Evolutionary conservation across 1,284 basidiomycete genomes (phyloP), one percentile per base, ranked within the genome.

Genomic region (Ustilago tritici): DNA sequence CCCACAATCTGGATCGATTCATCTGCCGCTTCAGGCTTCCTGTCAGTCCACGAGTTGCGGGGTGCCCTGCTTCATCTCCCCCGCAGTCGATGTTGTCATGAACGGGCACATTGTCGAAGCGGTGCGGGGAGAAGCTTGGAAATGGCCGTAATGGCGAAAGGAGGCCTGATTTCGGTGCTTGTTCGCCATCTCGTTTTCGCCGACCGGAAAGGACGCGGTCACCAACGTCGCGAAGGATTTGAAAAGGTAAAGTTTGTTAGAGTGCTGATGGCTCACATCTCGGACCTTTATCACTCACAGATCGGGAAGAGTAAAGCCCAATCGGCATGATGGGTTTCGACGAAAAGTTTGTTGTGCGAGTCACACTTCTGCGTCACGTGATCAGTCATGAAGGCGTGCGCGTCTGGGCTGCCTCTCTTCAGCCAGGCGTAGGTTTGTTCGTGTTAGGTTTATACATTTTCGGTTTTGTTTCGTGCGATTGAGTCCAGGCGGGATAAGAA

Each of bases 161-260:
- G 34, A 28, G 31, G 35, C 12, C 28, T 5, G 8, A 41, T 65
- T 28, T 28, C 68, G 68, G 68, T 17, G 41, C 34, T 70, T 54
- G 55, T 4, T 6, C 4, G 19, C 10, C 17, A 7, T 11, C 14
- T 28, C 47, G 31, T 14, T 57, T 31, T 57, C 55, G 59, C 68
- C 68, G 68, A 70, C 40, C 68, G 68, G 68, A 17, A 2, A 34
- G 9, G 34, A 17, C 55, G 49, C 68, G 68, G 68, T 55, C 15
- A 53, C 54, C 47, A 31, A 54, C 43, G 2, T 40, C 14, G 11
- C 14, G 1, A 36, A 23, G 55, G 4, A 38, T 55, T 36, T 55
- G 17, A 9, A 28, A 28, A 28, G 23, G 23, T 3, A 28, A 28
- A 28, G 23, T 3, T 28, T 28, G 23, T 28, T 28, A 28, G 23